Evolutionary conservation across 2,329 filamentous ascomycete species (phyloP).

Genomic region (Capronia epimyces): DNA sequence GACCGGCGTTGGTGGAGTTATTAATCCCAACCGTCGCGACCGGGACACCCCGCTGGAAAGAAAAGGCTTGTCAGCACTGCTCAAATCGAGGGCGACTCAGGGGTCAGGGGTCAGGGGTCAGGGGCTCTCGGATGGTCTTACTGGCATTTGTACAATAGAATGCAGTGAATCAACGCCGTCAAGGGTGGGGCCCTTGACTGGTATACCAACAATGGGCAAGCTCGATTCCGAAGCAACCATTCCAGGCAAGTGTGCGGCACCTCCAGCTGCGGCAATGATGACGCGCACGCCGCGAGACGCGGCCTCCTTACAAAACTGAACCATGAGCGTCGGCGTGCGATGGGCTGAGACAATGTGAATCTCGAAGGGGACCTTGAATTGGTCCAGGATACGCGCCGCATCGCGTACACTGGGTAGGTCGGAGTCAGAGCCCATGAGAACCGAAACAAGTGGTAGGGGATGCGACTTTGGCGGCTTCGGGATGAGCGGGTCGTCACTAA

Average conservation of each 20-base stretch:
- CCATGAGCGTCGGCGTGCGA: neutral
- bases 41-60: neutral
- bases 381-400: neutral
- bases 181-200: neutral
- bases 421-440: neutral
- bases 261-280: neutral
- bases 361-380: neutral
- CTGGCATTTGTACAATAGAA: neutral
- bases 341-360: neutral
- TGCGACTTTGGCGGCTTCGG: neutral
- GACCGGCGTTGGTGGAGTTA: neutral
- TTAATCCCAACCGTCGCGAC: neutral
- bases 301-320: neutral
- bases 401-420: neutral
- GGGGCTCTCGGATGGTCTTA: too few species aligned
- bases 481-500: neutral
- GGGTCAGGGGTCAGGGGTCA: too few species aligned
- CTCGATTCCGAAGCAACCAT: neutral
- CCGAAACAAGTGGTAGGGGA: neutral
- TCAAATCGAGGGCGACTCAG: too few species aligned
- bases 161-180: neutral
- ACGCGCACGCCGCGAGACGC: neutral
- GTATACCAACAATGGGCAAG: neutral
- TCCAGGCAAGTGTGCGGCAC: neutral
- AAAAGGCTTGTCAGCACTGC: neutral